phyloP scores from a whole-genome alignment of 192 early-diverging fungal genomes.

The Coemansia asiatica region DNA sequence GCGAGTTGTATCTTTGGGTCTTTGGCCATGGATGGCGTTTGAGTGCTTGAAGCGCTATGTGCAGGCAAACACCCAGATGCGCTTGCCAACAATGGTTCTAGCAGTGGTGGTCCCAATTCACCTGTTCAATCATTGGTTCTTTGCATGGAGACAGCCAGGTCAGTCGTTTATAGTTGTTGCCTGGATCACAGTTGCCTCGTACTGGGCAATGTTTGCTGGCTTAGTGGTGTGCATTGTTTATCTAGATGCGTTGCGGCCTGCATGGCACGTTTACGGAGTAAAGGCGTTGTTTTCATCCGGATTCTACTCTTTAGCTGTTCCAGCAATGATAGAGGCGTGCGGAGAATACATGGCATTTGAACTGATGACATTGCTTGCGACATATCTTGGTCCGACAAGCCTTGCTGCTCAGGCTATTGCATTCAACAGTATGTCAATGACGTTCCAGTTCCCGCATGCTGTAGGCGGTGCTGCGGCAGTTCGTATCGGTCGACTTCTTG shows the following conservation, averaged over 20 bases:
- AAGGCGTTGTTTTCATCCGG: conserved; percentile 38
- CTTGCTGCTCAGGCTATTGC: conserved; percentile 62
- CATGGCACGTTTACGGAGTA: conserved; percentile 60
- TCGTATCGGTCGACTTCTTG: conserved; percentile 57
- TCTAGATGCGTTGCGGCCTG: conserved; percentile 57
- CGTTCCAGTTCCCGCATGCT: conserved; percentile 59
- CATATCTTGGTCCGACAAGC: conserved; percentile 55
- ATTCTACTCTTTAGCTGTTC: conserved; percentile 63
- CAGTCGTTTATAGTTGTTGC: conserved; percentile 78
- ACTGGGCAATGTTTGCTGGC: conserved; percentile 72
- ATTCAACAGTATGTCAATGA: conserved; percentile 56
- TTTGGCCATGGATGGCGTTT: conserved; percentile 79
- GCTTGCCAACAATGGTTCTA: conserved; percentile 56
- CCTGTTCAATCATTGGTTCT: conserved; percentile 71
- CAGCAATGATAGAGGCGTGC: conserved; percentile 76
- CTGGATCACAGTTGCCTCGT: conserved; percentile 74
- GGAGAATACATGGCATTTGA: conserved; percentile 64
- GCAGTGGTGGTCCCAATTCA: conserved; percentile 31
- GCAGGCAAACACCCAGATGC: conserved; percentile 85
- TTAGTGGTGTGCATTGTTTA: conserved; percentile 63
- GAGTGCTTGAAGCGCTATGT: conserved; percentile 86
- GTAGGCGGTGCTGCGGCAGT: conserved; percentile 57
- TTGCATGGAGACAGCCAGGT: conserved; percentile 70
- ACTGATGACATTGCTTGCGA: conserved; percentile 53
- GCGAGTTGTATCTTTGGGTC: conserved; percentile 67